These are phyloP conservation scores for Trichosanthes cucumerina DNA, from an alignment of 306 rosid species.

Conservation along the genomic window DNA sequence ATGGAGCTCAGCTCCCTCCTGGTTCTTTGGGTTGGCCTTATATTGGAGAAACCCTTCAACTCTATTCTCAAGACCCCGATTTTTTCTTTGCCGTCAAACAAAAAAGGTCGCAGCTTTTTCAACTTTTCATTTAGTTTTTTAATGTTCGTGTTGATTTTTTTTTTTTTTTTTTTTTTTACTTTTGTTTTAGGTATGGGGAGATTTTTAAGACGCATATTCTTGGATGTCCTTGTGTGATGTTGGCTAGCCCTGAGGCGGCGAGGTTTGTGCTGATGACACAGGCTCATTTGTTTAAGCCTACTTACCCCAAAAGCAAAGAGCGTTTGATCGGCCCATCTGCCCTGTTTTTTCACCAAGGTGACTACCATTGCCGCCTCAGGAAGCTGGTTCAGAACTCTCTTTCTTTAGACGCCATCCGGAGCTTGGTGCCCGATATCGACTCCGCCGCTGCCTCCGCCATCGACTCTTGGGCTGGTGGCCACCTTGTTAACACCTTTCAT, in stretches of 20 bases:
- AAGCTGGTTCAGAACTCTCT: slow-evolving; percentile 59
- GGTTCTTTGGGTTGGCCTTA: slow-evolving; percentile 94
- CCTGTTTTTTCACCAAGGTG: slow-evolving; percentile 72
- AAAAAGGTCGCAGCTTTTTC: slow-evolving; percentile 34
- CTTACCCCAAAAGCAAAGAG: slow-evolving; percentile 87
- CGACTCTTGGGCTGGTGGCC: slow-evolving; percentile 34
- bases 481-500: slow-evolving; percentile 45
- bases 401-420: slow-evolving; percentile 35
- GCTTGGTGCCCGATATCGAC: slow-evolving; percentile 45
- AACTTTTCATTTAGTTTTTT: not conserved
- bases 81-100: slow-evolving; percentile 65
- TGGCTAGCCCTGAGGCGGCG: slow-evolving; percentile 82
- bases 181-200: slow-evolving; percentile 56
- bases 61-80: slow-evolving; percentile 72
- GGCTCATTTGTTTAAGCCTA: slow-evolving; percentile 77
- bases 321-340: slow-evolving; percentile 69
- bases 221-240: slow-evolving; percentile 77
- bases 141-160: not conserved
- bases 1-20: slow-evolving; percentile 63
- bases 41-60: slow-evolving; percentile 80
- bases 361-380: slow-evolving; percentile 54
- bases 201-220: slow-evolving; percentile 80
- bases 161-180: too few relatives aligned
- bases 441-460: slow-evolving; percentile 37
- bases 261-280: slow-evolving; percentile 63